Conservation (phyloP, 345 rosid genomes). For the Brassica incana region DNA sequence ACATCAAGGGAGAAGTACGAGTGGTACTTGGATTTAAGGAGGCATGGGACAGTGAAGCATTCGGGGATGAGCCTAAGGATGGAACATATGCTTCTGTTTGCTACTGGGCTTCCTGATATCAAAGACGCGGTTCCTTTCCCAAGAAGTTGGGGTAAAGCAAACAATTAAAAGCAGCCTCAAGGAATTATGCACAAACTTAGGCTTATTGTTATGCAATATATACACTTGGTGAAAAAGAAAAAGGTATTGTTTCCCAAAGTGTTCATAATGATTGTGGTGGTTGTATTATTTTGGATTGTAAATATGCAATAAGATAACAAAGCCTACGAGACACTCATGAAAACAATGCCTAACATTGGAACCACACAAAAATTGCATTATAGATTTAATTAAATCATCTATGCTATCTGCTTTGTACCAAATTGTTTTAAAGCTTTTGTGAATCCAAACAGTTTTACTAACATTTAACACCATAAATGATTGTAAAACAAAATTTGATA, state of each 20-base stretch:
- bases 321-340: not conserved
- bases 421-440: not conserved
- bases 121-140: slow-evolving; percentile 89
- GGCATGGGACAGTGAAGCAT: slow-evolving; percentile 76
- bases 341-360: not conserved
- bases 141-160: slow-evolving; percentile 54
- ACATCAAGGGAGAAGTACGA: slow-evolving; percentile 58
- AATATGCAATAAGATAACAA: not conserved
- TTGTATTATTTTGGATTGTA: not conserved
- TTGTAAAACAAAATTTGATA: not conserved
- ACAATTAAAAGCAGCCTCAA: slow-evolving; percentile 35
- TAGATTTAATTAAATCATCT: not conserved
- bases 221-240: not conserved
- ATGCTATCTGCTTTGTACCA: not conserved
- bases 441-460: not conserved
- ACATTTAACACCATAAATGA: not conserved
- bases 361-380: not conserved
- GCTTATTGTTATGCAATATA: not conserved
- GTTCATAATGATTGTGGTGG: not conserved
- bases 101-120: slow-evolving; percentile 70
- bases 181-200: slow-evolving; percentile 4
- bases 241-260: slow-evolving; percentile 3
- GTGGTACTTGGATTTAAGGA: slow-evolving; percentile 78
- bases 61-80: slow-evolving; percentile 73
- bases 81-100: slow-evolving; percentile 71